Evolutionary conservation across 805 yeast species (phyloP).

Genomic region (Scheffersomyces coipomensis): DNA sequence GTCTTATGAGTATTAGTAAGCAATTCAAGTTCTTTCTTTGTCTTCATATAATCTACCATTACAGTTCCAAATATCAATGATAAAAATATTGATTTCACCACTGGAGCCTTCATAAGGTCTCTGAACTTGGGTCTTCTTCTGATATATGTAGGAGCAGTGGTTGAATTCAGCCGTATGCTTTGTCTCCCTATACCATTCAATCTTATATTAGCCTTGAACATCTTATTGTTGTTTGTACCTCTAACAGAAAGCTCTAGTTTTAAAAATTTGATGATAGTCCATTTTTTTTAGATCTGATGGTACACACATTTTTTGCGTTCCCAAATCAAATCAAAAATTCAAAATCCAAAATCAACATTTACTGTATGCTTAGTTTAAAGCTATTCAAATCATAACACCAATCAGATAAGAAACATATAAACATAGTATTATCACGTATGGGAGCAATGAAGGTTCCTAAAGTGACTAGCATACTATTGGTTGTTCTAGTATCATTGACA

Average conservation of each 20-base stretch:
- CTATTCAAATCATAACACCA: too few relatives aligned
- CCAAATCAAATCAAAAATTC: background rate
- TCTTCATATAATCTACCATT: slow-evolving; percentile 47
- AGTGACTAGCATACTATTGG: slow-evolving; percentile 32
- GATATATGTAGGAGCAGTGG: slow-evolving; percentile 6
- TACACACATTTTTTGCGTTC: background rate
- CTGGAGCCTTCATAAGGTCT: slow-evolving; percentile 31
- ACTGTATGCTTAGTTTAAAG: too few relatives aligned
- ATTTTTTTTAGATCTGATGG: background rate
- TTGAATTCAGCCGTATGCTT: slow-evolving; percentile 6
- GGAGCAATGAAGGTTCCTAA: slow-evolving; percentile 30
- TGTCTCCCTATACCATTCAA: too few relatives aligned
- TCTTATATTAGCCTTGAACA: background rate
- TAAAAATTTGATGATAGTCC: background rate
- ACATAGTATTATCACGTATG: too few relatives aligned
- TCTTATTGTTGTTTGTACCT: background rate
- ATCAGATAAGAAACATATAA: too few relatives aligned
- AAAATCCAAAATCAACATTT: background rate
- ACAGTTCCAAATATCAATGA: slow-evolving; percentile 43
- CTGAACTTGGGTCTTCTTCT: slow-evolving; percentile 19
- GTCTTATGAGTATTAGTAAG: slow-evolving; percentile 37
- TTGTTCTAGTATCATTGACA: slow-evolving; percentile 28
- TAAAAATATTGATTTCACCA: slow-evolving; percentile 35
- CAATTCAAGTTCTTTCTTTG: slow-evolving; percentile 42
- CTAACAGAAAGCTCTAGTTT: background rate